Conservation (phyloP, 768 basidiomycete species). For the Favolaschia claudopus region DNA sequence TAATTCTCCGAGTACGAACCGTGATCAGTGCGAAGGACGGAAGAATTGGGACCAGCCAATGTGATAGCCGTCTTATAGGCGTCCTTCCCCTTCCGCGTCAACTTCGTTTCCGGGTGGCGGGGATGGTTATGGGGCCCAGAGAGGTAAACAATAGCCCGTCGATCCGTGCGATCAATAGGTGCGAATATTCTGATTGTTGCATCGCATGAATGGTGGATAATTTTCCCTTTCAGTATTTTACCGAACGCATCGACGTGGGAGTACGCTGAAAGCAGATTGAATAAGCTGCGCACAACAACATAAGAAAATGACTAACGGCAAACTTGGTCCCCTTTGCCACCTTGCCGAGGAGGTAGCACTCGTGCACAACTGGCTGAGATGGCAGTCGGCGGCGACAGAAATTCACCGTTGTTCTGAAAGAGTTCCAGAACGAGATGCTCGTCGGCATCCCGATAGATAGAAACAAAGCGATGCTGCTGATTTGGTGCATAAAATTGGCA, state of each 20-base stretch:
- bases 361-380: neutral
- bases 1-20: no score
- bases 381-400: neutral
- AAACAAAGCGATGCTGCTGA: constrained; percentile 1
- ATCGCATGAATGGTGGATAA: constrained; percentile 14
- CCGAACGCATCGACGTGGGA: constrained; percentile 12
- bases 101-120: constrained; percentile 10
- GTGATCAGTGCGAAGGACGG: no score
- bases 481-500: neutral
- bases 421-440: constrained; percentile 10
- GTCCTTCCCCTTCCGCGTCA: constrained; percentile 15
- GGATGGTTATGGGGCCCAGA: constrained; percentile 24
- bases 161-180: constrained; percentile 18
- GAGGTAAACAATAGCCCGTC: constrained; percentile 18
- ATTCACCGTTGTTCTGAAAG: constrained; percentile 9
- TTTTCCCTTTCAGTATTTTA: constrained; percentile 11
- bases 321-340: neutral
- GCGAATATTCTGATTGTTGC: constrained; percentile 18
- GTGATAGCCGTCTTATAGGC: constrained; percentile 1
- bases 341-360: constrained; percentile 2
- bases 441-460: constrained; percentile 13
- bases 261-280: constrained; percentile 12
- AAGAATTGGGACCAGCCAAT: no score
- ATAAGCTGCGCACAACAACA: neutral
- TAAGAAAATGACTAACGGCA: constrained; percentile 2